Percentiles rank a stretch among this genome's conserved stretches.
These are phyloP conservation scores for Astrephomene gubernaculifera DNA, from an alignment of 139 green algal species.

Conservation along the genomic window DNA sequence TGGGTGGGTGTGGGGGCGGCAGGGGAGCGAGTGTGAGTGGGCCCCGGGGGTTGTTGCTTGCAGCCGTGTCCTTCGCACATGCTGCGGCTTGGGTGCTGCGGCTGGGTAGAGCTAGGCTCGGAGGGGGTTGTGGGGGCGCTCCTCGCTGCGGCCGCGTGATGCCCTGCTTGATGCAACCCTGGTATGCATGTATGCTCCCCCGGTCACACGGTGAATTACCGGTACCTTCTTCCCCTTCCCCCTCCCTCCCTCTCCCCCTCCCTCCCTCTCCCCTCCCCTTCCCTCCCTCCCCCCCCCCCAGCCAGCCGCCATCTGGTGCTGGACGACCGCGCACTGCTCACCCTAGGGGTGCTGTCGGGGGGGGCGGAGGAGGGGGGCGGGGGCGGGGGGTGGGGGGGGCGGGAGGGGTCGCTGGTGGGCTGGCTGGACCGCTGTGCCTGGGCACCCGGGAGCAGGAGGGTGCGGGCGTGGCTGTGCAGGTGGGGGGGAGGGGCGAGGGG, in stretches of 20 bases:
- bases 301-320: conserved; percentile 55
- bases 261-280: not conserved
- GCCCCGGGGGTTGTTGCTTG: too few relatives aligned
- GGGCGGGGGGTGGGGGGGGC: conserved; percentile 39
- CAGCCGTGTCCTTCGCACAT: too few relatives aligned
- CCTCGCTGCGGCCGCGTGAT: too few relatives aligned
- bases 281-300: not conserved
- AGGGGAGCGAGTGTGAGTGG: not conserved
- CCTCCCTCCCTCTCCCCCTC: not conserved
- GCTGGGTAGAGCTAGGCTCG: too few relatives aligned
- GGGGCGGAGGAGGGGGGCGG: conserved; percentile 48
- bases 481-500: not conserved
- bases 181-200: too few relatives aligned
- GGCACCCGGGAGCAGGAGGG: conserved; percentile 49
- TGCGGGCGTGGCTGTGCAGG: conserved; percentile 67
- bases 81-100: too few relatives aligned
- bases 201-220: too few relatives aligned
- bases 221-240: not conserved
- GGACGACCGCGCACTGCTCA: conserved; percentile 61
- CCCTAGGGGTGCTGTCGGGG: conserved; percentile 64
- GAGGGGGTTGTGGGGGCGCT: too few relatives aligned
- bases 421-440: conserved; percentile 59
- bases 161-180: too few relatives aligned
- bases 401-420: conserved; percentile 63
- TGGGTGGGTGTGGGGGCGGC: not conserved